Evolutionary conservation across 768 basidiomycete species (phyloP).

Genomic region (Pulveroboletus sp.): DNA sequence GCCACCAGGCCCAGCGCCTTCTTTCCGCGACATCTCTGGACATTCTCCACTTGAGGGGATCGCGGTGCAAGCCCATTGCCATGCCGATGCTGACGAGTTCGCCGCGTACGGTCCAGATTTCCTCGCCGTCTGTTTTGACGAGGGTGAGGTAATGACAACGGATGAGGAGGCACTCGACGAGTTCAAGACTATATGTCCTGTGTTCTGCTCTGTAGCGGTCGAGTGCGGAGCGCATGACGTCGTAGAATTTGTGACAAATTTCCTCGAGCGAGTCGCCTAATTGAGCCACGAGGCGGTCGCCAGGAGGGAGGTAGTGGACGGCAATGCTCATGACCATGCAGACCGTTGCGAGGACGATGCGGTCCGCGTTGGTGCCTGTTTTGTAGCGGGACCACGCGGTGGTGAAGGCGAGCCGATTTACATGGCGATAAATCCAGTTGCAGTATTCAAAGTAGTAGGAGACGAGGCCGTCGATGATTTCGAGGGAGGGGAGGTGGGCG

Average conservation of each 20-base stretch:
- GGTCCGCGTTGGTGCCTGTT: constrained; percentile 59
- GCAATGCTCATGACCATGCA: constrained; percentile 75
- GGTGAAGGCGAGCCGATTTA: constrained; percentile 61
- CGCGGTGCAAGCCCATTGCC: constrained; percentile 84
- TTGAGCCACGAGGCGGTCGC: constrained; percentile 58
- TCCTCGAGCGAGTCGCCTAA: constrained; percentile 55
- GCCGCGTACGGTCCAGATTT: constrained; percentile 74
- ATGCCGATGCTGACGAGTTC: constrained; percentile 72
- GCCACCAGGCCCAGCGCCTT: constrained; percentile 90
- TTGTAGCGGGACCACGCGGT: constrained; percentile 76
- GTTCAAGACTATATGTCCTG: constrained; percentile 63
- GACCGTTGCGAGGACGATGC: constrained; percentile 66
- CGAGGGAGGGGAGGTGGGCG: constrained; percentile 58
- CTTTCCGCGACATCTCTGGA: constrained; percentile 68
- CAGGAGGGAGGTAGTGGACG: constrained; percentile 65
- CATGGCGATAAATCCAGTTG: constrained; percentile 84
- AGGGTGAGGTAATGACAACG: constrained; percentile 71
- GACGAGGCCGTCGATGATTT: constrained; percentile 71
- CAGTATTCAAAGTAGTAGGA: constrained; percentile 81
- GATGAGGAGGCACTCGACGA: constrained; percentile 72
- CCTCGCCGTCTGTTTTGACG: constrained; percentile 73
- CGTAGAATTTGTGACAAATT: constrained; percentile 64
- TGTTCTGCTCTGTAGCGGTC: constrained; percentile 60
- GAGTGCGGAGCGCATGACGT: constrained; percentile 62
- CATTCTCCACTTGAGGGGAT: constrained; percentile 79